Evolutionary conservation across 352 stramenopile genomes (phyloP).

Genomic region (Phytophthora ohioensis): DNA sequence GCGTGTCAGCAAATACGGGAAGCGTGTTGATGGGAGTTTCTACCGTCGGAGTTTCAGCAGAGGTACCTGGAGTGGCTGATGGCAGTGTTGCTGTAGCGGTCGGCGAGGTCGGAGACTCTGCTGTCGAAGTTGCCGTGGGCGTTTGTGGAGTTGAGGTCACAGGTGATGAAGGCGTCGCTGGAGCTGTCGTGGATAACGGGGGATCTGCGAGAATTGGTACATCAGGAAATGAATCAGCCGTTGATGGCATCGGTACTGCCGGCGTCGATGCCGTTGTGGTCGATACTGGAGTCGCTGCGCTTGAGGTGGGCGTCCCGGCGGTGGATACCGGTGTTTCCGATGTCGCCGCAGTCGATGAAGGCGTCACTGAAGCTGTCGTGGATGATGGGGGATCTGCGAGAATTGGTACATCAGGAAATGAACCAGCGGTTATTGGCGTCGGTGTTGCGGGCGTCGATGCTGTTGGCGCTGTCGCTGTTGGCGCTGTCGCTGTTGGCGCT

Average conservation of each 20-base stretch:
- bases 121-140: conserved; percentile 3
- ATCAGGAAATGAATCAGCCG: conserved; percentile 1
- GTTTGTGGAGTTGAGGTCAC: conserved; percentile 4
- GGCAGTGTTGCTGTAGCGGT: not conserved
- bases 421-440: conserved; percentile 4
- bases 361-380: conserved; percentile 3
- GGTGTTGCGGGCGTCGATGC: conserved; percentile 9
- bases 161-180: conserved; percentile 10
- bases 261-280: not conserved
- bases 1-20: conserved; percentile 17
- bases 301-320: not conserved
- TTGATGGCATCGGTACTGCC: conserved; percentile 1
- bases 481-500: conserved; percentile 7
- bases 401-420: conserved; percentile 16
- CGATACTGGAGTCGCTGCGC: not conserved
- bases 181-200: conserved; percentile 10
- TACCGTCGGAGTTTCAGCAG: conserved; percentile 4
- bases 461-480: conserved; percentile 4
- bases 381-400: conserved; percentile 21
- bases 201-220: conserved; percentile 26
- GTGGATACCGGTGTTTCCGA: not conserved
- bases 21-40: conserved; percentile 8
- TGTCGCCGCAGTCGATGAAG: conserved; percentile 11
- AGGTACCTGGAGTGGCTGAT: not conserved
- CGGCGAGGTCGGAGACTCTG: not conserved